Evolutionary conservation across 805 yeast genomes (phyloP).

Genomic region (Wickerhamiella galacta): DNA sequence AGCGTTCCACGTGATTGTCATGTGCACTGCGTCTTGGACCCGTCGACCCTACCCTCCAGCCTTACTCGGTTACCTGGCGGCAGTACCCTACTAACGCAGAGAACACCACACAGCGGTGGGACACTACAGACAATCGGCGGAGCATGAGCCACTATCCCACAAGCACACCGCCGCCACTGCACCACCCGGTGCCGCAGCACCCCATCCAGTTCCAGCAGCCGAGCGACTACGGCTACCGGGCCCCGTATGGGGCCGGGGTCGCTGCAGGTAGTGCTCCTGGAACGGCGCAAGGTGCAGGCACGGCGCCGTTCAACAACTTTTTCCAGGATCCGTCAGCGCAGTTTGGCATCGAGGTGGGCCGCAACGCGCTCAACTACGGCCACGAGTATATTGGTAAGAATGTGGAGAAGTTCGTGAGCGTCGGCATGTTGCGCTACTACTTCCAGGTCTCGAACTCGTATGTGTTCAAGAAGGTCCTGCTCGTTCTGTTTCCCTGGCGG

Average conservation of each 20-base stretch:
- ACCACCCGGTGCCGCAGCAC: constrained; percentile 31
- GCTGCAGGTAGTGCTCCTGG: too few species aligned
- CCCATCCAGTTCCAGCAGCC: constrained; percentile 23
- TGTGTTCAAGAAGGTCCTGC: constrained; percentile 52
- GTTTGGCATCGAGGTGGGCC: constrained; percentile 78
- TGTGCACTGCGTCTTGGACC: background rate
- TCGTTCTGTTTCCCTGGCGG: constrained; percentile 73
- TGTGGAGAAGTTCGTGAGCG: constrained; percentile 32
- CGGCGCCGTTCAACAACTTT: constrained; percentile 20
- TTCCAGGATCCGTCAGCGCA: constrained; percentile 67
- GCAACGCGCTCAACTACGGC: constrained; percentile 66
- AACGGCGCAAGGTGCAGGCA: too few species aligned
- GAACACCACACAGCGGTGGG: background rate
- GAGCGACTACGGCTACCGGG: constrained; percentile 10
- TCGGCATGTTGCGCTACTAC: constrained; percentile 56
- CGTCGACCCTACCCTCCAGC: too few species aligned
- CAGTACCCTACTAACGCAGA: background rate
- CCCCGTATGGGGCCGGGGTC: constrained; percentile 6
- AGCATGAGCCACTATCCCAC: background rate
- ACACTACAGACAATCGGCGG: background rate
- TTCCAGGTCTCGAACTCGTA: constrained; percentile 85
- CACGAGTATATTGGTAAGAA: constrained; percentile 66
- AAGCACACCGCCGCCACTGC: constrained; percentile 24
- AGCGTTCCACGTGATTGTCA: background rate
- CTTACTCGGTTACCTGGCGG: too few species aligned